phyloP scores from a whole-genome alignment of 129 eudicot genomes.

The Arctium minus region DNA sequence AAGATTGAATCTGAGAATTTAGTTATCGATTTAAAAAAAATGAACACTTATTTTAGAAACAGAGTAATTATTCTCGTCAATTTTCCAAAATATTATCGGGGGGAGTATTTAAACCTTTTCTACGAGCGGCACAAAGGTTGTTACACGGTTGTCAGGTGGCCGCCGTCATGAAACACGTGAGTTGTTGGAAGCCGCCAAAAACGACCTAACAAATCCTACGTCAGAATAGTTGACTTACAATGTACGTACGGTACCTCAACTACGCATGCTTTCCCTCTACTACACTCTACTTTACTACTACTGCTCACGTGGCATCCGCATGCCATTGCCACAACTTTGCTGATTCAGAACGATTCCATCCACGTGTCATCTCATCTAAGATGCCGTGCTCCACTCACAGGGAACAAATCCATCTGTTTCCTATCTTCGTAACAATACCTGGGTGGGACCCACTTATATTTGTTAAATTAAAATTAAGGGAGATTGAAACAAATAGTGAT shows the following conservation, averaged over 20 bases:
- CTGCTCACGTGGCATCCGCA: conserved; percentile 12
- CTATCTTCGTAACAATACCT: conserved; percentile 3
- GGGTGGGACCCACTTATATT: conserved; percentile 1
- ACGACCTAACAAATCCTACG: conserved; percentile 7
- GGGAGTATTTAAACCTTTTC: too few species aligned
- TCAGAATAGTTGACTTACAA: background rate
- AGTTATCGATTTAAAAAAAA: too few species aligned
- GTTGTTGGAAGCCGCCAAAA: conserved; percentile 3
- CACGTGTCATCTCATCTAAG: conserved; percentile 3
- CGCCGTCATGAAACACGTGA: conserved; percentile 14
- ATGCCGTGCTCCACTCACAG: background rate
- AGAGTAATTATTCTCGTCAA: too few species aligned
- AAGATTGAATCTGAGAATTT: too few species aligned
- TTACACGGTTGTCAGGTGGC: background rate
- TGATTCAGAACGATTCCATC: conserved; percentile 15
- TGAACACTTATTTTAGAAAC: too few species aligned
- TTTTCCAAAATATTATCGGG: too few species aligned
- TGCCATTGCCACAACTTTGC: conserved; percentile 14
- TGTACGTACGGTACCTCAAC: conserved; percentile 19
- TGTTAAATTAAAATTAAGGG: too few species aligned
- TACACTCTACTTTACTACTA: background rate
- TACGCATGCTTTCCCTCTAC: conserved; percentile 17
- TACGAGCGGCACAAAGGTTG: background rate
- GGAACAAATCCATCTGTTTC: conserved; percentile 3
- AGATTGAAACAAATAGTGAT: too few species aligned